These are phyloP conservation scores for Leccinum incarnatum DNA, from an alignment of 768 basidiomycete species.

Conservation along the genomic window DNA sequence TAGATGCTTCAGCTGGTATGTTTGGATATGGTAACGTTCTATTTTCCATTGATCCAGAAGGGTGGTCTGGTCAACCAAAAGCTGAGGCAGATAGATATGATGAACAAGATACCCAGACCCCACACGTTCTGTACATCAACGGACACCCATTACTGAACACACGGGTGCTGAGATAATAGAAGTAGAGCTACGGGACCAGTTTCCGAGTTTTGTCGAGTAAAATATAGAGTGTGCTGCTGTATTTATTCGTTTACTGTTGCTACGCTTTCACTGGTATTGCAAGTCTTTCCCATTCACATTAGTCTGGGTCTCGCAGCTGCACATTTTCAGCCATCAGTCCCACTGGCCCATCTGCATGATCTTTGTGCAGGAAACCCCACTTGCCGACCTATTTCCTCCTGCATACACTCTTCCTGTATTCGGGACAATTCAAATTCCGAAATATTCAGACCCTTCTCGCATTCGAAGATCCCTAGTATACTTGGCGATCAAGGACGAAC, in stretches of 20 bases:
- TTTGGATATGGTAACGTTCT: constrained; percentile 47
- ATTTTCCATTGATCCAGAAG: constrained; percentile 47
- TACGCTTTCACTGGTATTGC: not conserved
- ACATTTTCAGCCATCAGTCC: too few species aligned
- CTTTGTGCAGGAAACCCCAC: too few species aligned
- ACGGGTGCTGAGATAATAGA: constrained; percentile 52
- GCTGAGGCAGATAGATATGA: constrained; percentile 16
- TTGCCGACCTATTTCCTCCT: too few species aligned
- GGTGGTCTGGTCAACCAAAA: constrained; percentile 23
- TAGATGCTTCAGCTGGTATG: constrained; percentile 46
- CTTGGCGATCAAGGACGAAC: too few species aligned
- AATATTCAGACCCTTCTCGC: too few species aligned
- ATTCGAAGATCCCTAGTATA: too few species aligned
- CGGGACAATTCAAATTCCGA: not conserved
- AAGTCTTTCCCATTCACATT: too few species aligned
- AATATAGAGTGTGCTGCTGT: not conserved
- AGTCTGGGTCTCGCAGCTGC: too few species aligned
- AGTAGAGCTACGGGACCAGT: not conserved
- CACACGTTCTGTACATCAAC: constrained; percentile 69
- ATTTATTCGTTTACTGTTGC: not conserved
- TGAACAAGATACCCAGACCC: constrained; percentile 32
- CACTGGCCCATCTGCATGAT: too few species aligned
- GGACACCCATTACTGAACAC: constrained; percentile 77
- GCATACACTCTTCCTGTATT: too few species aligned
- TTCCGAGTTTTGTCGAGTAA: not conserved